Evolutionary conservation across 441 rosid genomes (phyloP), one percentile per base, ranked within the genome.

Genomic region (Croton laevigatus): DNA sequence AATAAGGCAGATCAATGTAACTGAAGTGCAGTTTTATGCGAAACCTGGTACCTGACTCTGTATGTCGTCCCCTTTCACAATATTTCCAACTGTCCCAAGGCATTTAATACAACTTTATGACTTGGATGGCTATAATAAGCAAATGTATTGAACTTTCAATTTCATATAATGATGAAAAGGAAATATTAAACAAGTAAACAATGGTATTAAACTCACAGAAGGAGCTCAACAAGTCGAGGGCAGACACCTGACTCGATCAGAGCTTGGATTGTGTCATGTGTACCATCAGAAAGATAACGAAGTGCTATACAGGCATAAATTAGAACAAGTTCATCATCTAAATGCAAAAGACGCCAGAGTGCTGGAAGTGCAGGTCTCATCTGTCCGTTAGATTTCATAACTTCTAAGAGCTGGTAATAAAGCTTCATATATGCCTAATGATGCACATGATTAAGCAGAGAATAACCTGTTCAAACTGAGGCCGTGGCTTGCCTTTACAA

Each of bases 291-390:
- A 72, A 91, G 95, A 81, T 87, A 89, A 0, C 92, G 89, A 19
- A 87, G 88, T 12, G 94, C 92, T 92, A 94, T 88, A 59, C 94
- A 87, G 40, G 97, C 86, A 85, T 89, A 89, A 23, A 88, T 86
- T 78, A 91, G 70, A 45, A 91, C 93, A 79, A 88, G 93, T 66
- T 89, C 95, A 72, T 91, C 95, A 71, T 78, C 85, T 9, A 85
- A 88, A 70, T 83, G 87, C 73, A 89, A 78, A 65, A 91, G 88
- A 5, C 77, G 87, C 58, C 75, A 76, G 74, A 91, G 88, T 14
- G 85, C 87, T 9, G 89, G 93, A 72, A 89, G 88, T 48, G 95
- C 90, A 3, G 90, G 91, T 64, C 82, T 85, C 78, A 89, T 90
- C 90, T 91, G 72, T 20, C n/a, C 64, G 59, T n/a, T 34, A 70